Conservation (phyloP, 179 eudicot genomes). For the Silene coronaria region DNA sequence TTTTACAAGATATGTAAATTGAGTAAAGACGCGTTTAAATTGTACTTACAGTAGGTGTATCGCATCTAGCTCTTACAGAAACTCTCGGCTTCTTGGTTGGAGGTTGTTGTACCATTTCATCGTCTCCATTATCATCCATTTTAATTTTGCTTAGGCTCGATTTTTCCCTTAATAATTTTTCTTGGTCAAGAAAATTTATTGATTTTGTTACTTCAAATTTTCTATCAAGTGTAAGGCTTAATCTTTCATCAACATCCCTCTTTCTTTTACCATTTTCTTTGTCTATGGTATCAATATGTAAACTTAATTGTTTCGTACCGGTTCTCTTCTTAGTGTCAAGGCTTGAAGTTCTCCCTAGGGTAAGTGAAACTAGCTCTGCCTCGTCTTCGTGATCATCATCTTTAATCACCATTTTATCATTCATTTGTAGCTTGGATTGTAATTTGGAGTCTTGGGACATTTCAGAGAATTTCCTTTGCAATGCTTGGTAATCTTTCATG, state of each 20-base stretch:
- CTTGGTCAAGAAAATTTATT: not conserved
- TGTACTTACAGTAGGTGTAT: constrained; percentile 32
- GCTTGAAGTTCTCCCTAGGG: constrained; percentile 20
- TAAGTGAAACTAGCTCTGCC: constrained; percentile 22
- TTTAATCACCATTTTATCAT: constrained; percentile 1
- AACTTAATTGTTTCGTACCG: not conserved
- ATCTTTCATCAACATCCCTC: not conserved
- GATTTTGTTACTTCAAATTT: constrained; percentile 7
- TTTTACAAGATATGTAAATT: too few species aligned
- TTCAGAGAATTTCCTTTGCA: constrained; percentile 24
- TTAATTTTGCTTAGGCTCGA: constrained; percentile 6
- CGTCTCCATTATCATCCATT: constrained; percentile 28
- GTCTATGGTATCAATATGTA: not conserved
- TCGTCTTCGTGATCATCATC: not conserved
- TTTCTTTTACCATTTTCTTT: constrained; percentile 9
- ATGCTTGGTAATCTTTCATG: constrained; percentile 22
- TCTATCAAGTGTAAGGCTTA: constrained; percentile 20
- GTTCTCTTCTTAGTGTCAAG: constrained; percentile 16
- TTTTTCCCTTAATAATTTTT: not conserved
- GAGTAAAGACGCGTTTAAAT: not conserved
- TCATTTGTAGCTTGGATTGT: not conserved
- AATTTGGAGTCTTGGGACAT: not conserved
- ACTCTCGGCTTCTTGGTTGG: constrained; percentile 38
- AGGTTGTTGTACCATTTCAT: constrained; percentile 25
- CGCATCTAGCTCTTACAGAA: constrained; percentile 37